Conservation (phyloP, 305 asterid genomes). For the Solanum chacoense region DNA sequence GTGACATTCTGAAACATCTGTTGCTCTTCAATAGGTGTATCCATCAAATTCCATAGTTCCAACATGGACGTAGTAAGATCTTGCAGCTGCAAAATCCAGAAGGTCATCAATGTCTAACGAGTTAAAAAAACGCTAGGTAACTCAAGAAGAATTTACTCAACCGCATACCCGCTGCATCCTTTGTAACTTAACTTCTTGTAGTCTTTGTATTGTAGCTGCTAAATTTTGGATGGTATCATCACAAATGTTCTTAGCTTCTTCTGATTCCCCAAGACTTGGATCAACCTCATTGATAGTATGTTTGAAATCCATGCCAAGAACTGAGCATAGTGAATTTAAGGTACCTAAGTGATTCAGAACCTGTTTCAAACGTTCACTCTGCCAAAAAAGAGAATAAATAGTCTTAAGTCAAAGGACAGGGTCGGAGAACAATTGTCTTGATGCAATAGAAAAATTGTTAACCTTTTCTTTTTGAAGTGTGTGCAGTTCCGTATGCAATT, state of each 20-base stretch:
- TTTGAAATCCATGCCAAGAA: constrained; percentile 82
- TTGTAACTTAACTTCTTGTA: constrained; percentile 59
- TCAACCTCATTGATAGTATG: constrained; percentile 63
- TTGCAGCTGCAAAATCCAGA: constrained; percentile 50
- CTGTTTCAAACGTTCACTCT: constrained; percentile 85
- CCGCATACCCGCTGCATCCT: constrained; percentile 76
- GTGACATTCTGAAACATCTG: constrained; percentile 79
- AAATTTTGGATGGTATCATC: constrained; percentile 52
- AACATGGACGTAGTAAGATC: constrained; percentile 76
- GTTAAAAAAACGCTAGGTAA: neutral
- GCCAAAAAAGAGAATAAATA: constrained; percentile 5
- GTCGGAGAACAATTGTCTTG: neutral
- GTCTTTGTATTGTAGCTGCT: constrained; percentile 45
- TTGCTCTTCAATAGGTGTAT: constrained; percentile 91
- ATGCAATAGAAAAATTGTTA: neutral
- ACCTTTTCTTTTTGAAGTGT: constrained; percentile 86
- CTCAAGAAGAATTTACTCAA: neutral
- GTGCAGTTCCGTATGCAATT: constrained; percentile 63
- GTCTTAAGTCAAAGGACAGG: neutral
- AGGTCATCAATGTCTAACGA: constrained; percentile 5
- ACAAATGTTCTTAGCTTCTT: constrained; percentile 52
- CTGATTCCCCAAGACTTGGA: constrained; percentile 72
- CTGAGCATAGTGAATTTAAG: constrained; percentile 63
- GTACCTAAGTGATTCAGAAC: constrained; percentile 49
- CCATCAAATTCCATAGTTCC: constrained; percentile 99